Evolutionary conservation across 805 yeast species (phyloP), one percentile per base, ranked within the genome.

Genomic region (Wickerhamomyces hampshirensis): DNA sequence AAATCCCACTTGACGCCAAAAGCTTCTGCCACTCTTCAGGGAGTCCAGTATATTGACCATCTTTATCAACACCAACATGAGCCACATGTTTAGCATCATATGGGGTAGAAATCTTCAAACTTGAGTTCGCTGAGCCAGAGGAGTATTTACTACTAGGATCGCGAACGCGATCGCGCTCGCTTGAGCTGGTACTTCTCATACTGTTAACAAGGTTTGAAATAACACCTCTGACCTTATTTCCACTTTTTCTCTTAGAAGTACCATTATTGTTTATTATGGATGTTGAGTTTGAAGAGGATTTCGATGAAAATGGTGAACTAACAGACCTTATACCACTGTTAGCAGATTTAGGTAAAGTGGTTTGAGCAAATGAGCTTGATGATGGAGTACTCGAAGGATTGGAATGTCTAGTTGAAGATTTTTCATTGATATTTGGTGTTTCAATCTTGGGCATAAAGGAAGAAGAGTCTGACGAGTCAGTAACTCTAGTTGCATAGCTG

Each of bases 1-100:
- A 77, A 40, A 93, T 88, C 35, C 96, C 96, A 51, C 88, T 83
- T 2, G 93, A 84, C 10, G 81, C 72, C 35, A 93, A 68, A 24
- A 89, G 67, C 43, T 76, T 73, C 44, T 87, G 87, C 98, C 98
- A 93, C 52, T 87, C 95, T 19, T 76, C 80, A 0, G 98, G 98
- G 29, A 93, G 66, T 3, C 97, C 98, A 1, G 93, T 86, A 57
- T 83, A 91, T 30, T 84, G 83, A 10, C 96, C 96, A 44, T 73
- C 75, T 5, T 79, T 71, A 58, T 91, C 96, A 33, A 85, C 80
- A 17, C 95, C 96, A 8, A 93, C 98, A 53, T 93, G 98, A 13
- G 93, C 87, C 24, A 87, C 82, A 54, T 89, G 96, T 53, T 85
- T 80, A 13, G 93, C 83, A 52, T 86, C 87, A 58, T 82, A 87